These are phyloP conservation scores for Ophiosphaerella narmari DNA, from an alignment of 2,329 filamentous ascomycete genomes.

Conservation along the genomic window DNA sequence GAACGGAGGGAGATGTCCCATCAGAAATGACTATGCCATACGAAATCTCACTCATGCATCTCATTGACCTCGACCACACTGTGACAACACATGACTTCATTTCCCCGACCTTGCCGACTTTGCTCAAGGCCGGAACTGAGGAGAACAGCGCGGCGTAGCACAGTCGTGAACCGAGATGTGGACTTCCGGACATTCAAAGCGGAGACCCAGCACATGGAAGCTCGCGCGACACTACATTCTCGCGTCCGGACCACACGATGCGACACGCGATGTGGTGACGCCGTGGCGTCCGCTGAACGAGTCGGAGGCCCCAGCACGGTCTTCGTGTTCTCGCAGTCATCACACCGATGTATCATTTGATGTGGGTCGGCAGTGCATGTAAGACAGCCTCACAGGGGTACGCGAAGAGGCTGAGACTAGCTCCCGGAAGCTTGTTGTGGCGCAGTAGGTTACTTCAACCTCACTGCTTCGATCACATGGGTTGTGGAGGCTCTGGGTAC, in stretches of 20 bases:
- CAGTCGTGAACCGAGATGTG: neutral
- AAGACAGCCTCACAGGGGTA: constrained; percentile 1
- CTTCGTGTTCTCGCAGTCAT: constrained; percentile 1
- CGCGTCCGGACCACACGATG: neutral
- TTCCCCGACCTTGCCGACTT: neutral
- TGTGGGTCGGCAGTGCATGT: neutral
- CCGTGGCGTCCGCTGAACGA: neutral
- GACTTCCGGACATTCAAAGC: constrained; percentile 3
- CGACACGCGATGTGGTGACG: neutral
- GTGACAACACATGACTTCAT: neutral
- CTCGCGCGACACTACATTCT: neutral
- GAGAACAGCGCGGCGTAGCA: constrained; percentile 1
- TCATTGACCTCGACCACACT: neutral
- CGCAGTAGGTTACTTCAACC: constrained; percentile 1
- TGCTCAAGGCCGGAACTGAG: neutral
- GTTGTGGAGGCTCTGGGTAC: neutral
- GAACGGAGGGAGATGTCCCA: neutral
- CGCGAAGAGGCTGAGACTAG: neutral
- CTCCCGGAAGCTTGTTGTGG: constrained; percentile 2
- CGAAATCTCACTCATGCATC: neutral
- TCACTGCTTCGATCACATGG: neutral
- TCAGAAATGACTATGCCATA: neutral
- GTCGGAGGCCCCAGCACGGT: constrained; percentile 1
- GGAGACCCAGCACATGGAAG: constrained; percentile 3
- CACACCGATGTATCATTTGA: neutral